phyloP scores from a whole-genome alignment of 176 grass and related monocot species.

The Cenchrus americanus region DNA sequence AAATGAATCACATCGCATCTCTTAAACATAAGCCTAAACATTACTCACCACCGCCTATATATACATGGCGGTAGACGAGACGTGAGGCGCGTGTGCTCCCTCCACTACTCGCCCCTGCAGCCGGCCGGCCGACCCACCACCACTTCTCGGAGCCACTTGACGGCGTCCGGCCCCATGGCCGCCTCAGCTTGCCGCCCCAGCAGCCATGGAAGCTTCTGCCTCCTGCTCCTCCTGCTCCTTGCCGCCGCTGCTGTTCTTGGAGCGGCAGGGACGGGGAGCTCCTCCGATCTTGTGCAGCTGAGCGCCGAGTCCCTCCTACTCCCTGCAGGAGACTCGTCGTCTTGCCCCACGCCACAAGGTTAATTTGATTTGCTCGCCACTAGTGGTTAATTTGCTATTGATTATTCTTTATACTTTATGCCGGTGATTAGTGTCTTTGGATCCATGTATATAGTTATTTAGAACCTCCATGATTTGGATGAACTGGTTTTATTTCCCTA shows the following conservation, averaged over 20 bases:
- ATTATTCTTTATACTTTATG: background rate
- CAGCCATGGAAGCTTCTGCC: constrained; percentile 7
- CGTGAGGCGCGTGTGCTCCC: background rate
- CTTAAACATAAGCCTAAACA: no score
- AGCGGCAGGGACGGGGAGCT: constrained; percentile 12
- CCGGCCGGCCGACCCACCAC: background rate
- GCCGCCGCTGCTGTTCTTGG: background rate
- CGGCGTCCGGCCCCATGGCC: constrained; percentile 4
- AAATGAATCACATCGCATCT: no score
- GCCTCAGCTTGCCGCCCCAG: constrained; percentile 9
- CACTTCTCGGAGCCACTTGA: background rate
- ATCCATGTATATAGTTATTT: no score
- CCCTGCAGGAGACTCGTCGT: background rate
- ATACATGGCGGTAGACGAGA: constrained; percentile 5
- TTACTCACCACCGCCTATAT: constrained; percentile 1
- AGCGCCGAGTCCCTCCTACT: constrained; percentile 14
- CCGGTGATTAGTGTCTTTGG: no score
- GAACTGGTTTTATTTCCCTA: background rate
- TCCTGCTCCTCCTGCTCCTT: background rate
- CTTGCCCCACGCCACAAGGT: constrained; percentile 42
- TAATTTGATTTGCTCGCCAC: background rate
- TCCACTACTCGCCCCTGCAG: background rate
- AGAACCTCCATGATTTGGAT: background rate
- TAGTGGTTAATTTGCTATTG: background rate
- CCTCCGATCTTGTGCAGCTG: constrained; percentile 29